Evolutionary conservation across 176 grass and related monocot species (phyloP), one percentile per base, ranked within the genome.

Genomic region (Dactylis glomerata): DNA sequence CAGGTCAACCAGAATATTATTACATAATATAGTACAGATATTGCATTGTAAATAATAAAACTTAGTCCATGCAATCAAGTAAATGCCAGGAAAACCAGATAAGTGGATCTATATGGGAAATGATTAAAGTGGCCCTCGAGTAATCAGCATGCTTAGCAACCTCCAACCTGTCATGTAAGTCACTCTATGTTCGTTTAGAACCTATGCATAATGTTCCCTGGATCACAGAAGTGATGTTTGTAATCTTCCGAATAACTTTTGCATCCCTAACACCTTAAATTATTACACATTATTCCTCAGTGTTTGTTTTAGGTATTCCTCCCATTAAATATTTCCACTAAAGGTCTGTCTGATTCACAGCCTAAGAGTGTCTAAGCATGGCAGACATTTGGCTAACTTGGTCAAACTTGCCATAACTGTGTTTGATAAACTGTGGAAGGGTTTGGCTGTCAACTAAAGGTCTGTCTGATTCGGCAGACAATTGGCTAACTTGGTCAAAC

Each of bases 81-180:
- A 45, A 87, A 82, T 26, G 52, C 10, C 27, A 82, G 36, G 6
- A 69, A 20, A 67, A 82, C 9, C 8, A 67, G 28, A 80, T 14
- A 62, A 36, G 52, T 45, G 6, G 40, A 71, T 26, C 27, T 31
- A 20, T n/a, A 26, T 6, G 10, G 79, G 52, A 80, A 38, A 63
- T 49, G 30, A 73, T 80, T 62, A 80, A 62, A 73, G 45, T 26
- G 4, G n/a, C 15, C 14, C 51, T 71, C 62, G 66, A 63, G 67
- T 32, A 50, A 28, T 41, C 26, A 58, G 52, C 67, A 74, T 87
- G 15, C n/a, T 69, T 77, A 63, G 49, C 12, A 44, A 75, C 62
- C n/a, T 66, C 37, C 12, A 44, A 75, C 62, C n/a, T 66, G 44
- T 16, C 36, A 36, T 40, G 26, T 24, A 57, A 70, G 34, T 17